phyloP scores from a whole-genome alignment of 306 rosid genomes.

The Ceratonia siliqua region DNA sequence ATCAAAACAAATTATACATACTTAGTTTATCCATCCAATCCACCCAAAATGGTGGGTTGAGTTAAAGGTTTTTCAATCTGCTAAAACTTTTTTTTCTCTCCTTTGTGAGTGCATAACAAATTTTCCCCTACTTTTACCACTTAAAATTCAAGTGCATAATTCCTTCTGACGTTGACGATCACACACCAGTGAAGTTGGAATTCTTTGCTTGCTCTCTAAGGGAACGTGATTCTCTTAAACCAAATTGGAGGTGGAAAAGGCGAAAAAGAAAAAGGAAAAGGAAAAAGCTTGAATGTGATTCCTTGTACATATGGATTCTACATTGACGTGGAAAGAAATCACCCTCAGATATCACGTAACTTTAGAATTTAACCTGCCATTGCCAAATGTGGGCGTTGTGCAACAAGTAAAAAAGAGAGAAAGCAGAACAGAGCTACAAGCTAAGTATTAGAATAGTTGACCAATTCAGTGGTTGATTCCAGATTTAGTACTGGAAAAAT shows the following conservation, averaged over 20 bases:
- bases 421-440: not conserved
- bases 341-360: not conserved
- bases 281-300: constrained; percentile 6
- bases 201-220: constrained; percentile 42
- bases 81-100: too few relatives aligned
- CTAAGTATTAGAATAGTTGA: not conserved
- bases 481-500: too few relatives aligned
- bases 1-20: too few relatives aligned
- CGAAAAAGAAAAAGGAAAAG: not conserved
- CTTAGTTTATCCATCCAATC: too few relatives aligned
- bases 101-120: too few relatives aligned
- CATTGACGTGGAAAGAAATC: not conserved
- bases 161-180: too few relatives aligned
- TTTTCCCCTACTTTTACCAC: not conserved
- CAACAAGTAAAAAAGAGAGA: not conserved
- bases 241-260: not conserved
- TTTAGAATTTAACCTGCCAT: not conserved
- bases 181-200: constrained; percentile 22
- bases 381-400: not conserved
- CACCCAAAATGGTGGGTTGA: too few relatives aligned
- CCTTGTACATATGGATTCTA: too few relatives aligned
- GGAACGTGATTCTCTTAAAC: constrained; percentile 43
- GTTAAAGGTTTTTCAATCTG: too few relatives aligned
- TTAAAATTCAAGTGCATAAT: not conserved
- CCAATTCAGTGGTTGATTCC: not conserved